A percentile compares a stretch with the other conserved stretches of the same genome.
Conservation (phyloP, 2,329 filamentous ascomycete genomes). For the Fusarium nisikadoi region DNA sequence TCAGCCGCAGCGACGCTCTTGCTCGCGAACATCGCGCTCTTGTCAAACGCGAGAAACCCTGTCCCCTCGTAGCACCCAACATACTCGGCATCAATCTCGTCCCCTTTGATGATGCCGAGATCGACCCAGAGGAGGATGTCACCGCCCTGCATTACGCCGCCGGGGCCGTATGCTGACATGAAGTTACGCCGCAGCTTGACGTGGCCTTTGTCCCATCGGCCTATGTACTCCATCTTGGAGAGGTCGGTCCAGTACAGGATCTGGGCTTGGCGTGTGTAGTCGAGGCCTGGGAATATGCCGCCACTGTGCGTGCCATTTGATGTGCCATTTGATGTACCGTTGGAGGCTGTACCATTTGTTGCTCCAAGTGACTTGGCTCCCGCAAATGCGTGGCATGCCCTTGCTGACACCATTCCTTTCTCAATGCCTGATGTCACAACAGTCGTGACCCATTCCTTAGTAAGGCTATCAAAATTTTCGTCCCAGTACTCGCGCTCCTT, state of each 20-base stretch:
- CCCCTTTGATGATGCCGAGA: slow-evolving; percentile 19
- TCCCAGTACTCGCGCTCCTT: neutral
- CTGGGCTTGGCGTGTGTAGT: slow-evolving; percentile 24
- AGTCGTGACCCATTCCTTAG: neutral
- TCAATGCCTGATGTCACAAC: neutral
- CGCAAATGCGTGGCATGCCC: slow-evolving; percentile 2
- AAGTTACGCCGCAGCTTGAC: slow-evolving; percentile 24
- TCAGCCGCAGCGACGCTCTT: neutral
- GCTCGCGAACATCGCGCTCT: slow-evolving; percentile 5
- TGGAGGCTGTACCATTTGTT: neutral
- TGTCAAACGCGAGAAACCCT: slow-evolving; percentile 36
- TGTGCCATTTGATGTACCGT: neutral
- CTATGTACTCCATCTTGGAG: slow-evolving; percentile 29
- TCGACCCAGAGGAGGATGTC: slow-evolving; percentile 35
- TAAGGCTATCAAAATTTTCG: neutral
- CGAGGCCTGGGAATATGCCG: neutral
- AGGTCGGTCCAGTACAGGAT: slow-evolving; percentile 31
- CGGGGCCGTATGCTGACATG: slow-evolving; percentile 20
- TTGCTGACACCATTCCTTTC: neutral
- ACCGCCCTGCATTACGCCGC: slow-evolving; percentile 9
- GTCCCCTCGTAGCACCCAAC: slow-evolving; percentile 29
- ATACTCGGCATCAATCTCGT: slow-evolving; percentile 32
- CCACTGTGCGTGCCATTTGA: rapidly evolving
- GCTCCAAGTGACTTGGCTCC: neutral
- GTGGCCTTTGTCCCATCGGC: slow-evolving; percentile 29